phyloP scores from a whole-genome alignment of 495 filamentous ascomycete genomes.

The Penicillium waksmanii region DNA sequence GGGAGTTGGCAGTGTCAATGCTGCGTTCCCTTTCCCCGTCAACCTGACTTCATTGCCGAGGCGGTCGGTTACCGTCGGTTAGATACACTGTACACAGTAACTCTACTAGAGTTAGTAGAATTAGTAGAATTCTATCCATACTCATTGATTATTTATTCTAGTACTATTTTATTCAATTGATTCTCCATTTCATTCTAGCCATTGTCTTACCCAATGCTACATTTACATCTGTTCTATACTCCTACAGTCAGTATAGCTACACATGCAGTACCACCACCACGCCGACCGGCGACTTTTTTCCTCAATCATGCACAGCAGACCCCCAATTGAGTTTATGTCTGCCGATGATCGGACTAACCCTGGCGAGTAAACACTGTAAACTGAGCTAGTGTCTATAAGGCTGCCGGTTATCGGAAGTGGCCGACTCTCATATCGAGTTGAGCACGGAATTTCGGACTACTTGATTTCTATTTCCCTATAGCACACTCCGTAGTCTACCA shows the following conservation, averaged over 20 bases:
- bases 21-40: slow-evolving; percentile 8
- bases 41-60: slow-evolving; percentile 36
- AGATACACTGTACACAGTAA: no score
- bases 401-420: not conserved
- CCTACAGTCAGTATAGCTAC: not conserved
- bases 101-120: not conserved
- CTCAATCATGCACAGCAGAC: not conserved
- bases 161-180: not conserved
- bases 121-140: not conserved
- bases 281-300: not conserved
- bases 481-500: no score
- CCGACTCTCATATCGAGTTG: no score
- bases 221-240: not conserved
- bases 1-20: not conserved
- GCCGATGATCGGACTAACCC: not conserved
- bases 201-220: no score
- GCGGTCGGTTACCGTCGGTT: slow-evolving; percentile 35
- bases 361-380: not conserved
- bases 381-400: not conserved
- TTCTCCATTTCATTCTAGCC: no score
- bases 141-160: not conserved
- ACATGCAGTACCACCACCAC: not conserved
- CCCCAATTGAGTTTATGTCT: not conserved
- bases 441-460: no score
- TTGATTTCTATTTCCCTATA: no score